A percentile compares a stretch with the other conserved stretches of the same genome.
phyloP scores from a whole-genome alignment of 768 basidiomycete genomes.

The Phaeotremella skinneri region DNA sequence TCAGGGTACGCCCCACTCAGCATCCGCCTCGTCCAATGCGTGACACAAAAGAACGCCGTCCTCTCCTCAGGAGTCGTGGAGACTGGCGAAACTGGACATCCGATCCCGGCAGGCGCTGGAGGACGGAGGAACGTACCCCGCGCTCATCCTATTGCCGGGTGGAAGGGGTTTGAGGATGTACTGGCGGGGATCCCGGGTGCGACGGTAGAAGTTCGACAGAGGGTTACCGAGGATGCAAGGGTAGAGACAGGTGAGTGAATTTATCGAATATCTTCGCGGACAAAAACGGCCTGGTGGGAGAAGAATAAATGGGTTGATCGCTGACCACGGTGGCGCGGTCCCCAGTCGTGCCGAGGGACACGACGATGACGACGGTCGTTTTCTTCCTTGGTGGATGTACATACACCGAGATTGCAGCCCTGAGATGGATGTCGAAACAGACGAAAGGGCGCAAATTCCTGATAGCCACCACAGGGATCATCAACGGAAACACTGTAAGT shows the following conservation, averaged over 20 bases:
- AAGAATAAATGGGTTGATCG: conserved; percentile 6
- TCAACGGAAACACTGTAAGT: conserved; percentile 62
- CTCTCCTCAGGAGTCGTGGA: conserved; percentile 54
- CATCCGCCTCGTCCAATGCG: conserved; percentile 84
- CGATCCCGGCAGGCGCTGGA: conserved; percentile 33
- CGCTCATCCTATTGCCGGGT: conserved; percentile 89
- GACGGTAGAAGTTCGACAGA: conserved; percentile 69
- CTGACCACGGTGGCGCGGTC: too few relatives aligned
- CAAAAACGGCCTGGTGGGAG: conserved; percentile 4
- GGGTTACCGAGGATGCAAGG: conserved; percentile 19
- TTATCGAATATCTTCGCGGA: background rate
- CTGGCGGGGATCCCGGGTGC: conserved; percentile 76
- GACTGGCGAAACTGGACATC: conserved; percentile 49
- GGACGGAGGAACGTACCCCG: conserved; percentile 59
- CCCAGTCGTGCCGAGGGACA: conserved; percentile 56
- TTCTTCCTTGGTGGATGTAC: conserved; percentile 98
- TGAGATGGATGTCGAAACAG: conserved; percentile 87
- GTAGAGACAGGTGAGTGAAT: conserved; percentile 18
- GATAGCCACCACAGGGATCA: conserved; percentile 86
- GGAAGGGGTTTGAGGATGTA: conserved; percentile 96
- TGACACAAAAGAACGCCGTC: conserved; percentile 86
- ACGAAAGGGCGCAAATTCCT: conserved; percentile 81
- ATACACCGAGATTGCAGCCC: conserved; percentile 91
- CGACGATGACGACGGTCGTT: conserved; percentile 77
- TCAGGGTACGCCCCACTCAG: conserved; percentile 95